Percentiles rank a stretch among this genome's conserved stretches.
These are phyloP conservation scores for Combretum micranthum DNA, from an alignment of 345 rosid species.

Conservation along the genomic window DNA sequence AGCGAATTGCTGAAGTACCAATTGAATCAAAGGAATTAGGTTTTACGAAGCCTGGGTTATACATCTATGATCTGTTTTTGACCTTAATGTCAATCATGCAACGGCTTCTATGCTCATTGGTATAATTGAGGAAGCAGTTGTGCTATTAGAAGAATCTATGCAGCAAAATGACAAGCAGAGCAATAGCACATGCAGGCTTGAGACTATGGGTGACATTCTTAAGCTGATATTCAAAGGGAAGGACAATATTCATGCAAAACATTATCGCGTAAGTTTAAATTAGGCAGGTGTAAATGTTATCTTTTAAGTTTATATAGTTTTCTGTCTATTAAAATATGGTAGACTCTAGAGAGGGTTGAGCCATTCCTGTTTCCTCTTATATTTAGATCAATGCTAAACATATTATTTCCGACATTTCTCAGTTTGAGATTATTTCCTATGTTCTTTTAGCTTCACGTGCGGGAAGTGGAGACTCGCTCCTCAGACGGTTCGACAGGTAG, in stretches of 20 bases:
- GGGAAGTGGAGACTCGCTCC: constrained; percentile 52
- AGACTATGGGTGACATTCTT: constrained; percentile 63
- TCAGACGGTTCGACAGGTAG: constrained; percentile 59
- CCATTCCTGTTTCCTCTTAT: too few relatives aligned
- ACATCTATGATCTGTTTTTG: constrained; percentile 73
- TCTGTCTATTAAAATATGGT: too few relatives aligned
- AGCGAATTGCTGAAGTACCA: constrained; percentile 74
- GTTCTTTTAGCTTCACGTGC: constrained; percentile 68
- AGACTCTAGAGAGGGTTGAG: too few relatives aligned
- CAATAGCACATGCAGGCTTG: constrained; percentile 59
- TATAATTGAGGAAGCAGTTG: constrained; percentile 66
- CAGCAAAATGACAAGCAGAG: constrained; percentile 34
- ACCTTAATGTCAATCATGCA: constrained; percentile 69
- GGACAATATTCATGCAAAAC: constrained; percentile 48
- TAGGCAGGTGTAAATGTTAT: not conserved
- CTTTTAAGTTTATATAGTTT: too few relatives aligned
- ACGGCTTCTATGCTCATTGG: constrained; percentile 68
- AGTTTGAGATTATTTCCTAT: constrained; percentile 2
- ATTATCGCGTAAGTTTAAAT: constrained; percentile 65
- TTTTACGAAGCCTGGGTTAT: constrained; percentile 87
- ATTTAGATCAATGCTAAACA: not conserved
- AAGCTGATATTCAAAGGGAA: constrained; percentile 62
- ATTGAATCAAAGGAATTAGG: constrained; percentile 72
- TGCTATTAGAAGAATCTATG: constrained; percentile 71
- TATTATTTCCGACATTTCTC: not conserved